phyloP scores from a whole-genome alignment of 768 basidiomycete species.

The Calocybe indica region DNA sequence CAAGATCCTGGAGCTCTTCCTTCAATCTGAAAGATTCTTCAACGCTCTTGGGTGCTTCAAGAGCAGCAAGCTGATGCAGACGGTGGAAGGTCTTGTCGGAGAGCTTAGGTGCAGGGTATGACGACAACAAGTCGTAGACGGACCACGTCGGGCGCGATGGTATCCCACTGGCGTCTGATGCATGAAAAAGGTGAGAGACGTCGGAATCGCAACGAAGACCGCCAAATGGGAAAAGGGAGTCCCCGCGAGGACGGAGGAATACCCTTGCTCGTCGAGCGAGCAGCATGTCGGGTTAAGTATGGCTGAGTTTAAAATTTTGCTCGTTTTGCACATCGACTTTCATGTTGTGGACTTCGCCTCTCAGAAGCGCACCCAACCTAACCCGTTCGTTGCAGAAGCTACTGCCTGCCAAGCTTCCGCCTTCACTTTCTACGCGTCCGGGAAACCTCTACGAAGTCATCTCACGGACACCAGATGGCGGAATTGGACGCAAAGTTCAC shows the following conservation, averaged over 20 bases:
- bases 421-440: constrained; percentile 48
- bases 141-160: constrained; percentile 75
- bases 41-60: constrained; percentile 62
- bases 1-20: constrained; percentile 60
- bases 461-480: constrained; percentile 60
- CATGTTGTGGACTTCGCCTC: constrained; percentile 30
- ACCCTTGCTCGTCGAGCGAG: constrained; percentile 8
- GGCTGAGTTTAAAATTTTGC: constrained; percentile 21
- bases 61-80: constrained; percentile 69
- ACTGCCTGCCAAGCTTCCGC: constrained; percentile 53
- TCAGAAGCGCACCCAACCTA: constrained; percentile 20
- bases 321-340: constrained; percentile 6
- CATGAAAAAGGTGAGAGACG: constrained; percentile 7
- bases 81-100: constrained; percentile 50
- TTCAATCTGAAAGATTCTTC: constrained; percentile 45
- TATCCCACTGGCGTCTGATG: constrained; percentile 56
- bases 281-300: constrained; percentile 11
- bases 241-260: too few species aligned
- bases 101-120: constrained; percentile 66
- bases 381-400: constrained; percentile 44
- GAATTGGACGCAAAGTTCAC: constrained; percentile 61
- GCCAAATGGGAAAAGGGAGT: not conserved
- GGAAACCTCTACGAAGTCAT: constrained; percentile 71
- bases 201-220: constrained; percentile 1
- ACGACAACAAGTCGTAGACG: constrained; percentile 67